These are phyloP conservation scores for Fusarium humuli DNA, from an alignment of 2,329 filamentous ascomycete genomes.

Conservation along the genomic window DNA sequence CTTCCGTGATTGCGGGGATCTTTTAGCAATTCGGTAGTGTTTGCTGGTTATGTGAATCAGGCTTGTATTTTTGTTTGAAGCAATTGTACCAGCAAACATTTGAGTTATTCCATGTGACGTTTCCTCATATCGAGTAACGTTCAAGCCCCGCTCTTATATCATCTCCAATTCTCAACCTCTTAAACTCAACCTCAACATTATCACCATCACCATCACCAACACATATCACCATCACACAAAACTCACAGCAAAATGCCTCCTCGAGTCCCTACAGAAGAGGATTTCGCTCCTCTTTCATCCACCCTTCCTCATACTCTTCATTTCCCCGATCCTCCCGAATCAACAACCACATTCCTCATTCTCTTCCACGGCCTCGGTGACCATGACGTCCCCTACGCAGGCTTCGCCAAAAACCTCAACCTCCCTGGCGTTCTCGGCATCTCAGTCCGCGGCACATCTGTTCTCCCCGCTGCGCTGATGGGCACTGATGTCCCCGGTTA, in stretches of 20 bases:
- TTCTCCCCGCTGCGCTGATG: constrained; percentile 75
- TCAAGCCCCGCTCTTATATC: constrained; percentile 6
- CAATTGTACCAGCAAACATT: too few species aligned
- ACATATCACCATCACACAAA: constrained; percentile 10
- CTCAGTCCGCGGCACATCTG: constrained; percentile 76
- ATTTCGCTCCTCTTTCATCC: constrained; percentile 58
- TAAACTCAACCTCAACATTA: background rate
- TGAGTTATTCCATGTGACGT: background rate
- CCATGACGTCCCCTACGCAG: constrained; percentile 73
- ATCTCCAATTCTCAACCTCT: background rate
- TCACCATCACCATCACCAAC: background rate
- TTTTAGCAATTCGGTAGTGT: background rate
- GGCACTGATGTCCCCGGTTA: constrained; percentile 52
- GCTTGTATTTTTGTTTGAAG: background rate
- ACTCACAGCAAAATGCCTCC: constrained; percentile 54
- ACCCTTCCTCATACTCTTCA: constrained; percentile 56
- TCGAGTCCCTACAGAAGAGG: constrained; percentile 62
- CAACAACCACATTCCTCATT: constrained; percentile 79
- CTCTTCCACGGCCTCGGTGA: constrained; percentile 90
- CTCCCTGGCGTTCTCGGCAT: constrained; percentile 83
- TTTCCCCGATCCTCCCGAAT: constrained; percentile 66
- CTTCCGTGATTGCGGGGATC: background rate
- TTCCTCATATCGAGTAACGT: background rate
- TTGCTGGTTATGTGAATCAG: background rate
- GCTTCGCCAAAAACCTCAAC: constrained; percentile 74